phyloP scores from a whole-genome alignment of 495 filamentous ascomycete genomes.

The Neurospora cerealis region DNA sequence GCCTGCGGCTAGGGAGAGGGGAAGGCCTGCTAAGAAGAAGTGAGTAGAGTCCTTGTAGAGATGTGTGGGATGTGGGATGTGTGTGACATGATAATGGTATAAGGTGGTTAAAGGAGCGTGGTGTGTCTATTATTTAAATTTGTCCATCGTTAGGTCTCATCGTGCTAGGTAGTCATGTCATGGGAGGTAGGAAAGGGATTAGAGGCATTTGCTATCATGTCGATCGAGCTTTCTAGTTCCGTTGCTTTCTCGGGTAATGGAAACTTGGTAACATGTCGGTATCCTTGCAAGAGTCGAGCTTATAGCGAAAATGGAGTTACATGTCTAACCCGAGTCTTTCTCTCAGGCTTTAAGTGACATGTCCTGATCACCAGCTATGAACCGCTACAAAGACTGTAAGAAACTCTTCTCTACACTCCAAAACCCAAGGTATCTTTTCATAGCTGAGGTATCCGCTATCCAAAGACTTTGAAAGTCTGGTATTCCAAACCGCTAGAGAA shows the following conservation, averaged over 20 bases:
- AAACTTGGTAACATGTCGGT: no score
- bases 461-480: neutral
- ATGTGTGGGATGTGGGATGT: neutral
- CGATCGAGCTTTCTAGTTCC: no score
- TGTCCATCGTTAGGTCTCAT: neutral
- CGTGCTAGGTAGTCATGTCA: no score
- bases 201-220: no score
- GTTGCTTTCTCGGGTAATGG: no score
- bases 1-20: conserved; percentile 9
- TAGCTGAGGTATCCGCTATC: neutral
- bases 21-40: conserved; percentile 6
- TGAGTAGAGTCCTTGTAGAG: neutral
- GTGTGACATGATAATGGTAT: neutral
- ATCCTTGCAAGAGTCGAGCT: no score
- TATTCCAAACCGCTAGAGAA: neutral
- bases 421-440: neutral
- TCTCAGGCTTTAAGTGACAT: no score
- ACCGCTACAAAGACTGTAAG: neutral
- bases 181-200: no score
- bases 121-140: neutral
- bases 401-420: neutral
- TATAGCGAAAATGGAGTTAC: no score
- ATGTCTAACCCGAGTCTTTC: no score
- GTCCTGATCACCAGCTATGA: neutral
- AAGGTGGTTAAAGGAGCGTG: neutral